phyloP scores from a whole-genome alignment of 306 rosid genomes.

The Castanea crenata region DNA sequence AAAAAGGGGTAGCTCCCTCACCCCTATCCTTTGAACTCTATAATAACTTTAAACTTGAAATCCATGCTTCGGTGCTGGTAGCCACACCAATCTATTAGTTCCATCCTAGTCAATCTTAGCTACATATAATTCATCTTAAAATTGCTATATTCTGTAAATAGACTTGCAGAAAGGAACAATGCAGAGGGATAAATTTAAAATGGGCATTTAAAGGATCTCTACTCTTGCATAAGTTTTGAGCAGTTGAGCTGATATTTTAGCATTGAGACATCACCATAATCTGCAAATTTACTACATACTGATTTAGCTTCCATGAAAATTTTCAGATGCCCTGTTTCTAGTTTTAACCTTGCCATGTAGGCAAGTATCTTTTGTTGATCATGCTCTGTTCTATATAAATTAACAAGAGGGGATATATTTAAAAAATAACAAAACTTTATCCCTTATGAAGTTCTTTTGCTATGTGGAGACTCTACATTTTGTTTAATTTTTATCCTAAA shows the following conservation, averaged over 20 bases:
- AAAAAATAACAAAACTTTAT: background rate
- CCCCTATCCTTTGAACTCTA: too few species aligned
- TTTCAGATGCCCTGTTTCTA: background rate
- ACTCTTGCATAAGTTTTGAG: background rate
- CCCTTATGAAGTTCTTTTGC: conserved; percentile 1
- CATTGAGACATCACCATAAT: background rate
- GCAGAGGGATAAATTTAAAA: background rate
- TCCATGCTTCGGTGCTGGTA: too few species aligned
- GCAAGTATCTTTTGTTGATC: background rate
- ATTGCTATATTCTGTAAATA: background rate
- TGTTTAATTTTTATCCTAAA: conserved; percentile 24
- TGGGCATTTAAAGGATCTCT: too few species aligned
- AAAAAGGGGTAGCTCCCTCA: too few species aligned
- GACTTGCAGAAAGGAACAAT: background rate
- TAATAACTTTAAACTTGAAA: too few species aligned
- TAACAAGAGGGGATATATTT: background rate
- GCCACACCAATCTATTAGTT: too few species aligned
- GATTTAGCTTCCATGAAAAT: background rate
- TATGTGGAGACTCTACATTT: conserved; percentile 4
- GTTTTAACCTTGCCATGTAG: background rate
- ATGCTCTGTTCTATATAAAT: background rate
- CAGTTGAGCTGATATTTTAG: background rate
- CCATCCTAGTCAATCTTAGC: too few species aligned
- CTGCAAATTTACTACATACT: background rate
- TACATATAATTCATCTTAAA: too few species aligned